Base-by-base conservation (phyloP, 2,329 filamentous ascomycete species). In the Xylariaceae sp. region DNA sequence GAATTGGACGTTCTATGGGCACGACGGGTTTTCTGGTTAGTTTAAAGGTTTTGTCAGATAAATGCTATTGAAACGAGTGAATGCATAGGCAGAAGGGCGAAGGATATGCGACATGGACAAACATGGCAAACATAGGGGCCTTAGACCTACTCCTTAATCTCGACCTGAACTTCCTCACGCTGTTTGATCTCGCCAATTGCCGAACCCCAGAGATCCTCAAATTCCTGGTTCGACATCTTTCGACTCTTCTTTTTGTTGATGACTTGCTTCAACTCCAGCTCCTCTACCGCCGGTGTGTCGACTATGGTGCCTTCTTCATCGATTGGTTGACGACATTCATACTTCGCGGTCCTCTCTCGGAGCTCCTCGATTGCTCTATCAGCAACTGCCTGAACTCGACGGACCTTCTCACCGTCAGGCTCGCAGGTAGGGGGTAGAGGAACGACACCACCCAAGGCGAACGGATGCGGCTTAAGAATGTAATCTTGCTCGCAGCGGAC, bases 371-470 rank as follows among this genome's bases (percentile, higher is more conserved):
- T 84, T 1, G 91, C 92, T 72, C 88, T 90, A 71, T 98, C 89
- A 6, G 93, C 92, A 14, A 99, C 92, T 17, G 88, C 86, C 68
- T 94, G 91, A 45, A 98, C 89, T 16, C 90, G 89, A 34, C 91
- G 87, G 6, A 89, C 91, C 74, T 96, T 97, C 69, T 96, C 92
- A 59, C 92, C 92, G 73, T 99, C 96, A 0, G 95, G 90, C 75
- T 97, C 94, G 74, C 95, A 99, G 4, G 91, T 93, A 1, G 96
- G 94, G 5, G 93, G 87, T 7, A 99, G 78, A 6, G 95, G 95
- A 4, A 98, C 70, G 3, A 96, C 70, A 0, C 95, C 93, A 45
- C 88, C 87, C 0, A 97, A 73, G 0, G 92, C 89, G 19, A 98
- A 79, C 1, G 94, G 93, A 71, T 98, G 94, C 1, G 87, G 85